Percentiles rank a stretch among this genome's conserved stretches.
Evolutionary conservation across 2,329 filamentous ascomycete species (phyloP).

Genomic region (Alternaria sp.): DNA sequence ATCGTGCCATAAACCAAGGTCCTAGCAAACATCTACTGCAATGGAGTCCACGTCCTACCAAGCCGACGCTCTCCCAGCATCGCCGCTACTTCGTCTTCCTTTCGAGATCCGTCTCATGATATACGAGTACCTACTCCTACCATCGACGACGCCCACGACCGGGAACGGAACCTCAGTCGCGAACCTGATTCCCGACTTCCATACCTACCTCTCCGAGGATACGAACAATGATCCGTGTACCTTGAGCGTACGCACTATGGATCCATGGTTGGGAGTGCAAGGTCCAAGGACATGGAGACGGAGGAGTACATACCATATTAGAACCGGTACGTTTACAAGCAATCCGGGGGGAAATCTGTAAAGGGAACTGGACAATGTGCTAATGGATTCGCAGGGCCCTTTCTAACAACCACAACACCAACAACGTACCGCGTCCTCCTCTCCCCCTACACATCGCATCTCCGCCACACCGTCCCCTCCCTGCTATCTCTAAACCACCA

Average conservation of each 20-base stretch:
- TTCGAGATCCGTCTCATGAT: constrained; percentile 58
- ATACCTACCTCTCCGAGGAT: constrained; percentile 51
- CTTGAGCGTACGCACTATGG: constrained; percentile 55
- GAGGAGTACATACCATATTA: constrained; percentile 51
- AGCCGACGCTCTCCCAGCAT: constrained; percentile 21
- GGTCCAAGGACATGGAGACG: constrained; percentile 38
- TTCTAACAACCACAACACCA: constrained; percentile 54
- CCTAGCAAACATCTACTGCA: not conserved
- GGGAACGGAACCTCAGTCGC: constrained; percentile 41
- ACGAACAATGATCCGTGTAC: constrained; percentile 45
- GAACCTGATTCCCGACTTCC: constrained; percentile 51
- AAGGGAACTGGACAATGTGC: constrained; percentile 5
- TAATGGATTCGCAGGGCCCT: constrained; percentile 45
- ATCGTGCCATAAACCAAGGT: not conserved
- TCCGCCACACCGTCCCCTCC: constrained; percentile 51
- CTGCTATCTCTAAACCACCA: constrained; percentile 41
- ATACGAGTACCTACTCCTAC: constrained; percentile 55
- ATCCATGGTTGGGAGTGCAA: constrained; percentile 47
- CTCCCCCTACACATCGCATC: constrained; percentile 55
- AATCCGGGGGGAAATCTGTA: not conserved
- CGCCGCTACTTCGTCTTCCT: constrained; percentile 55
- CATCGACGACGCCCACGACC: constrained; percentile 46
- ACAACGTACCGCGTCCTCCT: constrained; percentile 66
- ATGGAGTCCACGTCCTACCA: constrained; percentile 12
- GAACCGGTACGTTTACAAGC: constrained; percentile 39